phyloP scores from a whole-genome alignment of 2,329 filamentous ascomycete species.

The Trichoderma simmonsii region DNA sequence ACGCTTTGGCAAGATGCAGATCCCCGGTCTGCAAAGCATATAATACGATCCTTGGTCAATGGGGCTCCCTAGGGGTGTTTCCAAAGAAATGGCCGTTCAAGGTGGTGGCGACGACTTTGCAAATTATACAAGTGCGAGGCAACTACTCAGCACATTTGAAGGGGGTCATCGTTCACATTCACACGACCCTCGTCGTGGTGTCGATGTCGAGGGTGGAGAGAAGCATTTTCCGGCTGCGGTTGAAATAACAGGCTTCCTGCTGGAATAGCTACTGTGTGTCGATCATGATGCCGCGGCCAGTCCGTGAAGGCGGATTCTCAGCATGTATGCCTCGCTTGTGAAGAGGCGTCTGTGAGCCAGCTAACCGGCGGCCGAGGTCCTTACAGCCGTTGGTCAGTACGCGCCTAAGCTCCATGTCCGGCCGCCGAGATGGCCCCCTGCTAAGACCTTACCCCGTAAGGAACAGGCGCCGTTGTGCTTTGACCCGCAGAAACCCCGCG shows the following conservation, averaged over 20 bases:
- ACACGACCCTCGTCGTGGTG: background rate
- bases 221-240: background rate
- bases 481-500: conserved; percentile 16
- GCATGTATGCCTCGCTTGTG: background rate
- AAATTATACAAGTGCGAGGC: background rate
- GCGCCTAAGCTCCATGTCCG: conserved; percentile 9
- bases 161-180: background rate
- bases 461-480: conserved; percentile 16
- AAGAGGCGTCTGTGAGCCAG: background rate
- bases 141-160: background rate
- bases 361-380: conserved; percentile 31
- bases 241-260: background rate
- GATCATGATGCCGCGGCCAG: conserved; percentile 5
- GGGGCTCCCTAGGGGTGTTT: background rate
- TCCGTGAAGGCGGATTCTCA: background rate
- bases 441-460: conserved; percentile 10
- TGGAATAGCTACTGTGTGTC: background rate
- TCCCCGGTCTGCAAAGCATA: conserved; percentile 20
- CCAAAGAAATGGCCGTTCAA: background rate
- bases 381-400: conserved; percentile 29
- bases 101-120: background rate
- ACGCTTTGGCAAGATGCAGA: conserved; percentile 18
- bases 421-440: conserved; percentile 5
- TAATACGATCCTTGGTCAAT: conserved; percentile 1
- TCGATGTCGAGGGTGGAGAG: background rate